Evolutionary conservation across 2,329 filamentous ascomycete species (phyloP).

Genomic region (Calycina herbarum): DNA sequence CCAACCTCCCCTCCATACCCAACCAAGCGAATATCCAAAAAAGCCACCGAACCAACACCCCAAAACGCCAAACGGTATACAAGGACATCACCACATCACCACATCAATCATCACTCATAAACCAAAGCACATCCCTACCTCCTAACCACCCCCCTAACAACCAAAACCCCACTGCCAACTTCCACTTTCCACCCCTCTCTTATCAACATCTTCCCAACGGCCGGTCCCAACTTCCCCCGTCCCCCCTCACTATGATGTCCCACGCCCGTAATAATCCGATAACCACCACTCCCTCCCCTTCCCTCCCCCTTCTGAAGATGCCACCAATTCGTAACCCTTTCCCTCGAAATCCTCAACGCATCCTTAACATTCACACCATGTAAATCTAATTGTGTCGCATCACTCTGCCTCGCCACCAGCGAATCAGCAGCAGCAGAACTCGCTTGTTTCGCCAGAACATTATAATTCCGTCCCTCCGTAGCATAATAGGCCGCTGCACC

Average conservation of each 20-base stretch:
- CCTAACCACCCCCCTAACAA: constrained; percentile 61
- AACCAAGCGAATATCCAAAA: too few relatives aligned
- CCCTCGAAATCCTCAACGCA: constrained; percentile 74
- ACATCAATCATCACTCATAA: too few relatives aligned
- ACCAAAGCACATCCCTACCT: too few relatives aligned
- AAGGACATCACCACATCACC: too few relatives aligned
- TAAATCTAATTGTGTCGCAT: constrained; percentile 64
- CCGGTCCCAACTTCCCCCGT: constrained; percentile 72
- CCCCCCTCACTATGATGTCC: constrained; percentile 79
- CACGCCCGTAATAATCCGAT: constrained; percentile 76
- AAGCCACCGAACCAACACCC: too few relatives aligned
- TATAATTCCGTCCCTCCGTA: constrained; percentile 65
- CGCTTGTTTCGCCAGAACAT: constrained; percentile 56
- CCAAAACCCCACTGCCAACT: constrained; percentile 67
- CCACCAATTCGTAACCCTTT: constrained; percentile 76
- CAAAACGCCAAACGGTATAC: too few relatives aligned
- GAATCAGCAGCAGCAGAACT: constrained; percentile 67
- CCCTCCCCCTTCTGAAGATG: constrained; percentile 58
- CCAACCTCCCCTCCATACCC: too few relatives aligned
- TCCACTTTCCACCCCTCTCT: constrained; percentile 83
- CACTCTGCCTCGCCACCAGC: constrained; percentile 68
- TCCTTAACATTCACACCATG: constrained; percentile 82
- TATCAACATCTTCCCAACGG: constrained; percentile 73
- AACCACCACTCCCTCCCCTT: constrained; percentile 46
- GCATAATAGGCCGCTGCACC: constrained; percentile 77